Conservation (phyloP, 306 rosid species). For the Begonia peltatifolia region DNA sequence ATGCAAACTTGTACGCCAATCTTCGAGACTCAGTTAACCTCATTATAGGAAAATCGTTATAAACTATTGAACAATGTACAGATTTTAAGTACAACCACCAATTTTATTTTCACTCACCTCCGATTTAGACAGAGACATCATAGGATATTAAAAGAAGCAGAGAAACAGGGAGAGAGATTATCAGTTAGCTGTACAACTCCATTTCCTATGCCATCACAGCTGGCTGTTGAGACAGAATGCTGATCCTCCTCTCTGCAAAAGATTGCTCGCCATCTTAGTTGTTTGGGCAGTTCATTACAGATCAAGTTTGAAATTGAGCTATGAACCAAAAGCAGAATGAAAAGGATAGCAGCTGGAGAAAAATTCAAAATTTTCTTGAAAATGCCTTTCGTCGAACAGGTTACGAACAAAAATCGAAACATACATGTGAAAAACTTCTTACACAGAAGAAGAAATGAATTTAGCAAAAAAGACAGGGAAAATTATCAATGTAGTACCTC, state of each 20-base stretch:
- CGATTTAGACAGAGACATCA: constrained; percentile 25
- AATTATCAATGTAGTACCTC: constrained; percentile 16
- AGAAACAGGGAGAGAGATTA: constrained; percentile 15
- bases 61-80: constrained; percentile 38
- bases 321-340: background rate
- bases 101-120: constrained; percentile 27
- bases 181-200: constrained; percentile 43
- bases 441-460: background rate
- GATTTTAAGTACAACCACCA: constrained; percentile 27
- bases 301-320: background rate
- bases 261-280: constrained; percentile 11
- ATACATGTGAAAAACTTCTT: background rate
- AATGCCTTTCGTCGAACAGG: too few species aligned
- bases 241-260: constrained; percentile 43
- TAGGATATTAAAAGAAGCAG: constrained; percentile 13
- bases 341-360: background rate
- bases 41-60: constrained; percentile 30
- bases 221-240: constrained; percentile 37
- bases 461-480: constrained; percentile 1
- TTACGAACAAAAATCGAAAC: background rate
- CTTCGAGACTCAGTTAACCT: constrained; percentile 24
- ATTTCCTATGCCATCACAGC: constrained; percentile 20
- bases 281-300: background rate
- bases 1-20: constrained; percentile 30
- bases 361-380: too few species aligned